Conservation (phyloP, 2,329 filamentous ascomycete genomes). For the Orbilia quercus region DNA sequence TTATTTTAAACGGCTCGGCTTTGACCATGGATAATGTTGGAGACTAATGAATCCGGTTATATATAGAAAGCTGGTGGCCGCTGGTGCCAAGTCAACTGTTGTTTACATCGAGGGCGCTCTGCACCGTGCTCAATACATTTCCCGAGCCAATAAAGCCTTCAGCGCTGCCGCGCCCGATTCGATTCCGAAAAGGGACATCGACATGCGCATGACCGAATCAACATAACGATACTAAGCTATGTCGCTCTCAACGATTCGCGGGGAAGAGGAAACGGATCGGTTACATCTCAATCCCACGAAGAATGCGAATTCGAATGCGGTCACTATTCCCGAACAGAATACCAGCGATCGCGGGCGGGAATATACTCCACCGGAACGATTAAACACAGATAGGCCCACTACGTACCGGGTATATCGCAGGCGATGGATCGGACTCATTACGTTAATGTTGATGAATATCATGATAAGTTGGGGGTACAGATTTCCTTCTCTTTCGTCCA, state of each 20-base stretch:
- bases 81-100: background rate
- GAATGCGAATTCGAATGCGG: constrained; percentile 11
- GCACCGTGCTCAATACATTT: no score
- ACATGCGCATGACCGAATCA: background rate
- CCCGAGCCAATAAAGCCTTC: no score
- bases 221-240: no score
- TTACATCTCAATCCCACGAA: background rate
- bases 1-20: background rate
- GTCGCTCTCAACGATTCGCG: constrained; percentile 5
- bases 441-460: constrained; percentile 88
- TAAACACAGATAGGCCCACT: constrained; percentile 1
- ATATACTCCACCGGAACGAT: constrained; percentile 1
- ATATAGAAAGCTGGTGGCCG: no score
- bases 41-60: no score
- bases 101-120: no score
- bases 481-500: background rate
- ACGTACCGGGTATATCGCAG: constrained; percentile 77
- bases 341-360: constrained; percentile 6
- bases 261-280: background rate
- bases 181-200: background rate
- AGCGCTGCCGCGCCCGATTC: no score
- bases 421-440: constrained; percentile 85
- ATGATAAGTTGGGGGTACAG: constrained; percentile 85
- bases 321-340: background rate
- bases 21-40: background rate